Evolutionary conservation across 176 grass and related monocot genomes (phyloP).

Genomic region (Musa acuminata): DNA sequence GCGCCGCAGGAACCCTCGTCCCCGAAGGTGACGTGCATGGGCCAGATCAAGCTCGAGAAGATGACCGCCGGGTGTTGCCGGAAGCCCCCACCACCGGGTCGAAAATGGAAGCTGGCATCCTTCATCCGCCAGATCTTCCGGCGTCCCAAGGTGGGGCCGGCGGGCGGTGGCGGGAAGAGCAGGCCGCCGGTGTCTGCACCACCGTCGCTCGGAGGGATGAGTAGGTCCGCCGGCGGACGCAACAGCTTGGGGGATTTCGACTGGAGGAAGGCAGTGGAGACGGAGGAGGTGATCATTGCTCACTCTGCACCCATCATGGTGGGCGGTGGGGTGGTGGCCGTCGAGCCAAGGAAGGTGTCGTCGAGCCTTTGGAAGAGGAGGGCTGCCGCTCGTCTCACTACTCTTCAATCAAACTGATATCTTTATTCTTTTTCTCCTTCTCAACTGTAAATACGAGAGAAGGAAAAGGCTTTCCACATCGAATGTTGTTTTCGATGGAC

Average conservation of each 20-base stretch:
- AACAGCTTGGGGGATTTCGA: constrained; percentile 57
- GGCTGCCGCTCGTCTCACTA: constrained; percentile 34
- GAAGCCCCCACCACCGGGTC: constrained; percentile 9
- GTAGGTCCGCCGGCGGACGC: constrained; percentile 69
- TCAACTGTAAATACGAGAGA: too few species aligned
- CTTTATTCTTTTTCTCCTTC: too few species aligned
- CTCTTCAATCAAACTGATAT: constrained; percentile 31
- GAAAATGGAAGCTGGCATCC: constrained; percentile 3
- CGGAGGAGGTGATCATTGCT: constrained; percentile 36
- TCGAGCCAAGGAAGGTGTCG: constrained; percentile 79
- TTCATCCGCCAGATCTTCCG: constrained; percentile 39
- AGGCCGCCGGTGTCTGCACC: background rate
- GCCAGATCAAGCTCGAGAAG: constrained; percentile 61
- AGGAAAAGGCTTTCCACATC: too few species aligned
- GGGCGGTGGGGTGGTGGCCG: constrained; percentile 31
- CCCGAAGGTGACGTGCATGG: constrained; percentile 83
- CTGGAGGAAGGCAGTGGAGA: constrained; percentile 37
- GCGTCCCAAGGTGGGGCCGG: constrained; percentile 17
- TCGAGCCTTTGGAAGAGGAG: constrained; percentile 85
- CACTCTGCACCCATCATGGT: constrained; percentile 70
- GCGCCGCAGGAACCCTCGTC: constrained; percentile 67
- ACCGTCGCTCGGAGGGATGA: constrained; percentile 56
- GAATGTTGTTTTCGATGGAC: too few species aligned
- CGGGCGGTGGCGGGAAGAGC: background rate
- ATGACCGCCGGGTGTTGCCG: constrained; percentile 6